Conservation (phyloP, 208 protist genomes). For the Trypanosomatidae sp. region DNA sequence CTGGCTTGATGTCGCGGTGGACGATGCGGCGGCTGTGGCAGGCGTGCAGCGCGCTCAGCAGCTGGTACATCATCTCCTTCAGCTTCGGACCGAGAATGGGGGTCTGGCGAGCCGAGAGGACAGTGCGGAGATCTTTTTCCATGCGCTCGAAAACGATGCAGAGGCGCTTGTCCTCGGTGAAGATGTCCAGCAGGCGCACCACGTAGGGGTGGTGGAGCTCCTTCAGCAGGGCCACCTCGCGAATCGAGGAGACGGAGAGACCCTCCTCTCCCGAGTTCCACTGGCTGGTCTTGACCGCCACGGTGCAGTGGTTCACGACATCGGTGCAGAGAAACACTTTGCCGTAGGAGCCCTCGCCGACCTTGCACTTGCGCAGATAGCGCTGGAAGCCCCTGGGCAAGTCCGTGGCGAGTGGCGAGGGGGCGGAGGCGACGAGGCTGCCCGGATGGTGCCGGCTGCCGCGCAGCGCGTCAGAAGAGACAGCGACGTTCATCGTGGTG, state of each 20-base stretch:
- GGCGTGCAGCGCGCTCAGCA: slow-evolving; percentile 76
- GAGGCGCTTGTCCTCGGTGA: slow-evolving; percentile 92
- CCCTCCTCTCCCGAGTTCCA: slow-evolving; percentile 84
- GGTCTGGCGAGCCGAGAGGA: slow-evolving; percentile 81
- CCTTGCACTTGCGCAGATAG: slow-evolving; percentile 92
- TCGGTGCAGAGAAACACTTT: slow-evolving; percentile 96
- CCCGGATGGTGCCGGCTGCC: background rate
- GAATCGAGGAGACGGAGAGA: slow-evolving; percentile 89
- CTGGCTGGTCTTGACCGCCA: slow-evolving; percentile 85
- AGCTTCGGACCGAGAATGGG: slow-evolving; percentile 60
- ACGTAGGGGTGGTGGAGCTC: slow-evolving; percentile 92
- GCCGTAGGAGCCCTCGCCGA: slow-evolving; percentile 97
- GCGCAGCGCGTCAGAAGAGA: too few species aligned
- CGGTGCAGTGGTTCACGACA: slow-evolving; percentile 45
- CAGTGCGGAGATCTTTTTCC: slow-evolving; percentile 95
- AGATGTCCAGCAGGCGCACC: slow-evolving; percentile 94
- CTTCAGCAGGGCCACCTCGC: slow-evolving; percentile 91
- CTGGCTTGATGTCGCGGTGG: slow-evolving; percentile 92
- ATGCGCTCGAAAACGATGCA: slow-evolving; percentile 97
- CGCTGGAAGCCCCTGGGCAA: slow-evolving; percentile 33
- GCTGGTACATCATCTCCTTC: slow-evolving; percentile 77
- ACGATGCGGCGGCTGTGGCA: slow-evolving; percentile 89
- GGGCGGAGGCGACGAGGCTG: background rate
- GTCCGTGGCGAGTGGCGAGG: background rate
- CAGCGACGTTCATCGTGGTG: too few species aligned